Conservation (phyloP, 2,329 filamentous ascomycete species). For the Fusarium virguliforme region DNA sequence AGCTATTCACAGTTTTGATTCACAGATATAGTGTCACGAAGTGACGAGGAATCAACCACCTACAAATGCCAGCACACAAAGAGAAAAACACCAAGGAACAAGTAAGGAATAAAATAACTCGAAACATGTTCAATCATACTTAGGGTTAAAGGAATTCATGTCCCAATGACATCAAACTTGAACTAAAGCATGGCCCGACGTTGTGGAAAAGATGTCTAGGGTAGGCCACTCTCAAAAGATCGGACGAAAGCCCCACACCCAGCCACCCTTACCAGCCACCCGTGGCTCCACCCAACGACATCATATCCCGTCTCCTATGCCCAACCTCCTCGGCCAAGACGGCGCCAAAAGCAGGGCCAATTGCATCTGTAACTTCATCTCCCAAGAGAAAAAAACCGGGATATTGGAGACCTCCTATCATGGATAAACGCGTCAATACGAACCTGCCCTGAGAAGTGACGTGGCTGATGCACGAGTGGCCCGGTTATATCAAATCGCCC, state of each 20-base stretch:
- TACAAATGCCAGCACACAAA: too few relatives aligned
- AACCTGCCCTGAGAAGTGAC: constrained; percentile 24
- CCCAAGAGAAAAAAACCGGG: constrained; percentile 8
- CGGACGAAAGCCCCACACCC: constrained; percentile 1
- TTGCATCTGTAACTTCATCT: not conserved
- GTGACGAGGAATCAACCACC: too few relatives aligned
- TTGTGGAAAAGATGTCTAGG: not conserved
- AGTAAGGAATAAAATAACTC: too few relatives aligned
- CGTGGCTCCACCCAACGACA: constrained; percentile 6
- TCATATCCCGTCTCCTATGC: not conserved
- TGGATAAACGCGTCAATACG: constrained; percentile 1
- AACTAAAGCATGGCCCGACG: not conserved
- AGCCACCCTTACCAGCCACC: constrained; percentile 11
- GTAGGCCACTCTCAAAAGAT: not conserved
- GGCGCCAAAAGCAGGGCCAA: constrained; percentile 15
- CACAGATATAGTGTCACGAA: too few relatives aligned
- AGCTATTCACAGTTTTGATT: not conserved
- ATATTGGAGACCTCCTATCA: constrained; percentile 2
- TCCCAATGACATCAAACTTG: not conserved
- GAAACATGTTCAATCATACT: not conserved
- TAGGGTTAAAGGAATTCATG: too few relatives aligned
- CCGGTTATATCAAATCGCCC: constrained; percentile 21
- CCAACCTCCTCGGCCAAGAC: constrained; percentile 20
- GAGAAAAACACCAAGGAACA: too few relatives aligned
- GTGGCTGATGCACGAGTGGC: constrained; percentile 20